phyloP scores from a whole-genome alignment of 2,329 filamentous ascomycete species.

The Fusarium globosum region DNA sequence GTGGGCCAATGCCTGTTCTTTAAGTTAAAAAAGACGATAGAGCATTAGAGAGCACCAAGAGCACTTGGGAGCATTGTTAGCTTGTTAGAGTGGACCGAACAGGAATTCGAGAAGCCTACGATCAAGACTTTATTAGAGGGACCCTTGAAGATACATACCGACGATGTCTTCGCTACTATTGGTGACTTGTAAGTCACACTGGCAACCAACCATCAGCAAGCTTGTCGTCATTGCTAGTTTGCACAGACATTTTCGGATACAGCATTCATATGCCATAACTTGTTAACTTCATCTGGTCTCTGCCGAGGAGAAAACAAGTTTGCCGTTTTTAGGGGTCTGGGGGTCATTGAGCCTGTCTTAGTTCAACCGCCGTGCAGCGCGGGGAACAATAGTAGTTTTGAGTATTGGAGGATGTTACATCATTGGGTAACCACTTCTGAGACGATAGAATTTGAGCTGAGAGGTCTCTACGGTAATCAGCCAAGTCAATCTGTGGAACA shows the following conservation, averaged over 20 bases:
- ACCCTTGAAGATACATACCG: slow-evolving; percentile 6
- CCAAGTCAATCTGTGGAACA: not conserved
- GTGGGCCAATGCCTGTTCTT: slow-evolving; percentile 23
- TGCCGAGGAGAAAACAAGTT: slow-evolving; percentile 14
- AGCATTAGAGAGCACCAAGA: slow-evolving; percentile 5
- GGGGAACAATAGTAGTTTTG: slow-evolving; percentile 24
- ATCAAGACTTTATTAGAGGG: slow-evolving; percentile 20
- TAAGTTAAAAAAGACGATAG: not conserved
- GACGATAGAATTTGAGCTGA: not conserved
- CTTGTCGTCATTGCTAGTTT: slow-evolving; percentile 28
- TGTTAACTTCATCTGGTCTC: slow-evolving; percentile 1
- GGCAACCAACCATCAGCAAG: not conserved
- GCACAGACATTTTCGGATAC: not conserved
- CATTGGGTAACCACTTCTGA: slow-evolving; percentile 6
- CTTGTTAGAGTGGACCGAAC: slow-evolving; percentile 17
- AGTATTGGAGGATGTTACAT: slow-evolving; percentile 9
- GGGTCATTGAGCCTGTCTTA: slow-evolving; percentile 14
- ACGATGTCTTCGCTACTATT: slow-evolving; percentile 3
- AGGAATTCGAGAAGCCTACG: slow-evolving; percentile 8
- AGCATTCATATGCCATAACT: not conserved
- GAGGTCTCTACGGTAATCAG: not conserved
- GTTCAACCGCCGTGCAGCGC: slow-evolving; percentile 35
- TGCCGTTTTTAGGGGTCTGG: slow-evolving; percentile 10
- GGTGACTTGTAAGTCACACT: not conserved
- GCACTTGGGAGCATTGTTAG: not conserved